Evolutionary conservation across 331 rosid species (phyloP).

Genomic region (Malus hybrid): DNA sequence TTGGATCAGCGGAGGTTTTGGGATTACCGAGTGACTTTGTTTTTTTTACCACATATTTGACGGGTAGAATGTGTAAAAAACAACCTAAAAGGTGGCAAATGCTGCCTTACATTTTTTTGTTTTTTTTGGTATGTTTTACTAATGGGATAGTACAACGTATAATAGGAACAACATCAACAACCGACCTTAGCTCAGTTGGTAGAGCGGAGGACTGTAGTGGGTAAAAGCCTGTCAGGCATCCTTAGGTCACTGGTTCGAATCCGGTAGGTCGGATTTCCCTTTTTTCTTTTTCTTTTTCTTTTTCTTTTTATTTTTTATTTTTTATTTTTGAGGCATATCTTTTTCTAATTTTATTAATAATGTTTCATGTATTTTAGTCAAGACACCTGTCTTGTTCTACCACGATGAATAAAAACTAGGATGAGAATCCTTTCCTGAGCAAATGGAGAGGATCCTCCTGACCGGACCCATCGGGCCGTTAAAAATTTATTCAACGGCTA

Average conservation of each 20-base stretch:
- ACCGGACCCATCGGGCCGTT: no score
- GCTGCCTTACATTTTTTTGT: background rate
- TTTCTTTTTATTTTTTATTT: background rate
- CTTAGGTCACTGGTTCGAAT: constrained; percentile 58
- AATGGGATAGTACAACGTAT: no score
- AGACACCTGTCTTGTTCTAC: no score
- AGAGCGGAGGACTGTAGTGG: constrained; percentile 62
- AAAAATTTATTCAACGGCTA: no score
- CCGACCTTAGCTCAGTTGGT: constrained; percentile 58
- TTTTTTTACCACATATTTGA: background rate
- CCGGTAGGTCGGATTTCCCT: constrained; percentile 60
- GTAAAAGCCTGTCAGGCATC: constrained; percentile 4
- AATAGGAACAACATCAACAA: no score
- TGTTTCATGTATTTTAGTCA: no score
- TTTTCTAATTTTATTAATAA: no score
- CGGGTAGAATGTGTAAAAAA: background rate
- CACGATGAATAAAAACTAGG: no score
- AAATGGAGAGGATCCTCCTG: no score
- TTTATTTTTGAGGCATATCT: no score
- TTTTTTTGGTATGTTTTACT: no score
- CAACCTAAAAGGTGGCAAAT: background rate
- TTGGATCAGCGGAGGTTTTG: background rate
- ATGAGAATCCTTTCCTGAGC: no score
- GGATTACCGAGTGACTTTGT: background rate
- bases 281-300: background rate